phyloP scores from a whole-genome alignment of 2,329 filamentous ascomycete species.

The Magnaporthales sp. region DNA sequence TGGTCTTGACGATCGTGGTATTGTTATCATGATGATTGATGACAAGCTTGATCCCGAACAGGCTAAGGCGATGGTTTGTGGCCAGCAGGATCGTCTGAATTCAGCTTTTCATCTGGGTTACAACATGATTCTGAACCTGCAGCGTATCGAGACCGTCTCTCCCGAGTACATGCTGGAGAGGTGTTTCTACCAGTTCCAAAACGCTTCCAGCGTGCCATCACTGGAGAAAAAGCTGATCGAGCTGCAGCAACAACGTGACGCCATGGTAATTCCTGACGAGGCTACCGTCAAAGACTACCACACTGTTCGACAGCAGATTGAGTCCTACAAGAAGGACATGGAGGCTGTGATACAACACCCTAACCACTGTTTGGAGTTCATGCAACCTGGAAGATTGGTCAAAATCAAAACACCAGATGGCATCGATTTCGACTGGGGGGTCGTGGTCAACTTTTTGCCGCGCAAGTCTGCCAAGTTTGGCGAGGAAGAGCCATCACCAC shows the following conservation, averaged over 20 bases:
- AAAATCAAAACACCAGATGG: constrained; percentile 69
- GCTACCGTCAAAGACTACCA: constrained; percentile 89
- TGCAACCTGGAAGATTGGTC: constrained; percentile 82
- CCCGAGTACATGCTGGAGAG: constrained; percentile 98
- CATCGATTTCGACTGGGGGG: constrained; percentile 89
- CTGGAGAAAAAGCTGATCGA: constrained; percentile 77
- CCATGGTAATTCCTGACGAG: constrained; percentile 76
- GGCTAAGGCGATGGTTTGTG: constrained; percentile 93
- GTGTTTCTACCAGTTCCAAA: constrained; percentile 98
- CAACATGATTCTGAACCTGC: constrained; percentile 97
- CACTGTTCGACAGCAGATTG: constrained; percentile 75
- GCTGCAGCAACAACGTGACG: constrained; percentile 66
- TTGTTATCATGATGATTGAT: constrained; percentile 99
- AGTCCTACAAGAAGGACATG: constrained; percentile 81
- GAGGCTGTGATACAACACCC: constrained; percentile 86
- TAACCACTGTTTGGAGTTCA: constrained; percentile 72
- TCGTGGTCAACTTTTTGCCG: constrained; percentile 64
- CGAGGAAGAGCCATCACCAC: constrained; percentile 59
- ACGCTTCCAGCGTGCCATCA: constrained; percentile 74
- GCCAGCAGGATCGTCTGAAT: constrained; percentile 93
- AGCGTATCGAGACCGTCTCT: constrained; percentile 97
- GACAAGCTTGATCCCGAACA: constrained; percentile 90
- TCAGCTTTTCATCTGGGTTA: constrained; percentile 97
- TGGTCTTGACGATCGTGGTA: constrained; percentile 94
- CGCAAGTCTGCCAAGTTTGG: constrained; percentile 56